Conservation (phyloP, 2,329 filamentous ascomycete species). For the Trichoderma koningii region DNA sequence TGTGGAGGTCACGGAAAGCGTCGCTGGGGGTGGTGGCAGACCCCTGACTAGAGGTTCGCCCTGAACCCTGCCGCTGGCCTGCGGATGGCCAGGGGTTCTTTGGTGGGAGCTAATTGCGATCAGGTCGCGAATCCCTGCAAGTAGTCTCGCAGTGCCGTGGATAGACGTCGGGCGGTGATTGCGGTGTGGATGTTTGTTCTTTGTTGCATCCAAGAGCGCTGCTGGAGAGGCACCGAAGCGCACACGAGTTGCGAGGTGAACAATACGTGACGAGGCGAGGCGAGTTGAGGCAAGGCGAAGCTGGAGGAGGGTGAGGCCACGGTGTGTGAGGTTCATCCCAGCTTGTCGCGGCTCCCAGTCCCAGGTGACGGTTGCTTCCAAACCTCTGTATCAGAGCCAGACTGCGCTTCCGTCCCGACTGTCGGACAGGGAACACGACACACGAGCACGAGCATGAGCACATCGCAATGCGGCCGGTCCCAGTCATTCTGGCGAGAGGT, state of each 20-base stretch:
- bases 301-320: not conserved
- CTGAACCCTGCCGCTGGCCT: conserved; percentile 20
- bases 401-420: no score
- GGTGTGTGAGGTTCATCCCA: not conserved
- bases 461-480: not conserved
- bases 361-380: no score
- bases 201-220: not conserved
- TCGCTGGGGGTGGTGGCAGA: conserved; percentile 16
- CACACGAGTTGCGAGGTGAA: conserved; percentile 16
- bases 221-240: not conserved
- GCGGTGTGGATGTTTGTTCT: conserved; percentile 24
- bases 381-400: no score
- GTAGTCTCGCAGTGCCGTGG: conserved; percentile 24
- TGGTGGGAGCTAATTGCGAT: conserved; percentile 26
- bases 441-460: not conserved
- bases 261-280: conserved; percentile 10
- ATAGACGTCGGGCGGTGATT: conserved; percentile 25
- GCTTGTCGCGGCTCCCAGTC: no score
- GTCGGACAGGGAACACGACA: not conserved
- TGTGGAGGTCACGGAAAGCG: conserved; percentile 26
- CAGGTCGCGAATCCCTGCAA: conserved; percentile 26
- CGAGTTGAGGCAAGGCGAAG: not conserved
- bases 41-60: conserved; percentile 24
- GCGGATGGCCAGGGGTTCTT: conserved; percentile 25
- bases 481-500: not conserved